A percentile compares a stretch with the other conserved stretches of the same genome.
Conservation (phyloP, 2,329 filamentous ascomycete species). For the Coleophoma crateriformis region DNA sequence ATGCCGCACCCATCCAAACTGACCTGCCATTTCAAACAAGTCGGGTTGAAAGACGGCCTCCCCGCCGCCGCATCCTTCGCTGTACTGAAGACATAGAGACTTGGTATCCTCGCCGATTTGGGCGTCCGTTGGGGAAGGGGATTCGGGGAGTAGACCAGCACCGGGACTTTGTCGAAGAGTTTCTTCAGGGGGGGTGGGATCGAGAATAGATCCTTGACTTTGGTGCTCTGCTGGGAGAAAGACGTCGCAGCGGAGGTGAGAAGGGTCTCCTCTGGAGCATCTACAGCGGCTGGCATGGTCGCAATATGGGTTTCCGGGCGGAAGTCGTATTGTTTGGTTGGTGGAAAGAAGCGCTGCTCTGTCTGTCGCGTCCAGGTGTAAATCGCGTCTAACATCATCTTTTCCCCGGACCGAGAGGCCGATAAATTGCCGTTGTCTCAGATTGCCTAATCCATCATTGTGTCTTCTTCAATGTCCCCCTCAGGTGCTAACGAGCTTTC, state of each 20-base stretch:
- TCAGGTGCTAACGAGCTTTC: no score
- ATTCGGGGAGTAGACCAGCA: constrained; percentile 70
- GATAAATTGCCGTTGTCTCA: no score
- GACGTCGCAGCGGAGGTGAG: constrained; percentile 6
- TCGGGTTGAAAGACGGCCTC: constrained; percentile 80
- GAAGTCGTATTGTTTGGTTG: no score
- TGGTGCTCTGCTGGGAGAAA: constrained; percentile 10
- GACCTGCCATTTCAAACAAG: constrained; percentile 96
- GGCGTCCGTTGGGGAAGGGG: constrained; percentile 61
- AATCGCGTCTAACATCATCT: no score
- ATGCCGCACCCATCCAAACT: constrained; percentile 21
- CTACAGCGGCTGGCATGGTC: constrained; percentile 3
- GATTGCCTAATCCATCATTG: no score
- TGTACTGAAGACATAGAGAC: constrained; percentile 73
- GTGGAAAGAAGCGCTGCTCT: no score
- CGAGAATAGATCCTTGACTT: constrained; percentile 19
- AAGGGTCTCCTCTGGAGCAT: constrained; percentile 2
- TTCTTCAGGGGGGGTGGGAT: constrained; percentile 71
- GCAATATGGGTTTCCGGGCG: no score
- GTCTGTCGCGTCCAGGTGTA: no score
- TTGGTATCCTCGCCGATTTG: constrained; percentile 37
- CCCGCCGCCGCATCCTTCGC: constrained; percentile 54
- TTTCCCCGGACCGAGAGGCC: no score
- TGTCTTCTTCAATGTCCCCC: no score
- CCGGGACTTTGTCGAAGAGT: constrained; percentile 80